Conservation (phyloP, 2,329 filamentous ascomycete species). For the Exophiala mesophila region DNA sequence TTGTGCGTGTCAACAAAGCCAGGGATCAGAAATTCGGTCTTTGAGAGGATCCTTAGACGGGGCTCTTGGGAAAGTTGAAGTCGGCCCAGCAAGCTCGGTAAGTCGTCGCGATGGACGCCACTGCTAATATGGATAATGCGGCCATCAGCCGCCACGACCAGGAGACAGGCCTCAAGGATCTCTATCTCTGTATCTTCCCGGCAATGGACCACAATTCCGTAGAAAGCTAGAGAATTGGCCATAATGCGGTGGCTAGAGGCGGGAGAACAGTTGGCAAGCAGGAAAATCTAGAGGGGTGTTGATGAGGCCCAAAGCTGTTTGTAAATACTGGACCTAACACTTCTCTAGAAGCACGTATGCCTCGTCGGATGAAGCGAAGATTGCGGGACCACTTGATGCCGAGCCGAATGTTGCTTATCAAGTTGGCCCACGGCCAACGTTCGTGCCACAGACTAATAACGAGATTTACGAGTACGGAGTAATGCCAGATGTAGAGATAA, state of each 20-base stretch:
- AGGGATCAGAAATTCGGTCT: constrained; percentile 50
- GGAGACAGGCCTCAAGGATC: constrained; percentile 31
- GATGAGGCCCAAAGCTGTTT: no score
- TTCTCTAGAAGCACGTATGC: no score
- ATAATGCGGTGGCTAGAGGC: constrained; percentile 1
- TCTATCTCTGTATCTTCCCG: constrained; percentile 26
- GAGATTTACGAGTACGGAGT: no score
- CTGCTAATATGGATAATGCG: constrained; percentile 30
- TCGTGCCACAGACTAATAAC: no score
- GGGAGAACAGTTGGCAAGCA: no score
- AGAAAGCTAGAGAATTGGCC: constrained; percentile 29
- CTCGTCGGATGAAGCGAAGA: no score
- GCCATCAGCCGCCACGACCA: constrained; percentile 31
- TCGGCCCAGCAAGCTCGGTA: constrained; percentile 26
- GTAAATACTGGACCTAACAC: no score
- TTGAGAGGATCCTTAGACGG: constrained; percentile 27
- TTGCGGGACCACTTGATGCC: no score
- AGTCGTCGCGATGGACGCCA: constrained; percentile 26
- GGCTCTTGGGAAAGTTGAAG: constrained; percentile 29
- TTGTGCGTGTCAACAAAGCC: constrained; percentile 65
- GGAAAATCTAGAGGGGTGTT: no score
- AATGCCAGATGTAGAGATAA: no score
- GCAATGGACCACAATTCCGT: constrained; percentile 35
- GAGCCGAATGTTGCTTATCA: no score
- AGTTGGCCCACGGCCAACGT: no score